Base-by-base conservation (phyloP, 805 yeast species). In the Candida bentonensis region DNA sequence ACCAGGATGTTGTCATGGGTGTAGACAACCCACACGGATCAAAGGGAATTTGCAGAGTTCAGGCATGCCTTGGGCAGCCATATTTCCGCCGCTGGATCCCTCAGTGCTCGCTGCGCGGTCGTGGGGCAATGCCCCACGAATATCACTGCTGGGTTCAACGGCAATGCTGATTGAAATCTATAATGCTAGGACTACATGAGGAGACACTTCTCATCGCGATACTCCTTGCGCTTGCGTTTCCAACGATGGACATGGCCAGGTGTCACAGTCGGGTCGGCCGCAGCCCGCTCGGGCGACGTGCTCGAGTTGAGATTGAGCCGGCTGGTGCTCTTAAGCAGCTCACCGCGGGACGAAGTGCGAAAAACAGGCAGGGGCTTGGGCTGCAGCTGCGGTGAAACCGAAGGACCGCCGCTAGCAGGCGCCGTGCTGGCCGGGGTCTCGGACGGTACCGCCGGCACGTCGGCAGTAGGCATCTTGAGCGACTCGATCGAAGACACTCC, bases 201-300 rank as follows among this genome's bases (percentile, higher is more conserved):
- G 2, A 27, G 13, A 42, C 58, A 54, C 48, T 54, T 54, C 41
- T 54, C 58, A 26, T 54, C 58, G 15, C 58, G 52, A 28, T 54
- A 53, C 30, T 50, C 56, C 39, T 45, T 46, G 22, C 40, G 44
- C 39, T 47, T 39, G 42, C 41, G 41, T 44, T 11, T 45, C 49
- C 40, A 48, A 46, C 34, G 49, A 43, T 41, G 46, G 26, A 21
- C 23, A n/a, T 22, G 23, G 23, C n/a, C 21, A 7, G 44, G 30
- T 4, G 27, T 23, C 20, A 23, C 30, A 15, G 28, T 13, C 40
- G 28, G 20, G 2, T 15, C 23, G 9, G 17, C 22, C 17, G 23
- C 40, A n/a, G n/a, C 22, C 3, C 27, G 27, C n/a, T 4, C 21
- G 3, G 20, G 23, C 20, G 17, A 21, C 27, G 42, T 22, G 30